These are phyloP conservation scores for Xanthoparmelia taractica DNA, from an alignment of 495 filamentous ascomycete species.

Conservation along the genomic window DNA sequence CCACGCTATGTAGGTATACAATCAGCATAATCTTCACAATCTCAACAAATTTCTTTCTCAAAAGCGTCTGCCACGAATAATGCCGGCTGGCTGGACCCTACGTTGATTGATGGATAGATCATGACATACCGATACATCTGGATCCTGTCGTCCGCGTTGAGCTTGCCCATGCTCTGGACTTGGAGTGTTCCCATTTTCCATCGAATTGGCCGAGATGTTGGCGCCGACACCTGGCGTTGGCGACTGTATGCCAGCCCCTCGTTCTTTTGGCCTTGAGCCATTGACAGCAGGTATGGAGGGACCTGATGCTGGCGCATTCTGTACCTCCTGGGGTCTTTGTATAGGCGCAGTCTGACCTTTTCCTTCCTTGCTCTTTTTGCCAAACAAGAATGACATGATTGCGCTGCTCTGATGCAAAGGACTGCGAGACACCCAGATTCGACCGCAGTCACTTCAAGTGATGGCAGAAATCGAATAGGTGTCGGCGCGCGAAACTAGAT, in stretches of 20 bases:
- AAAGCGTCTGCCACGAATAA: background rate
- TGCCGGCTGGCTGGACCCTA: background rate
- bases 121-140: conserved; percentile 43
- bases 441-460: background rate
- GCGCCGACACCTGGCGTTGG: conserved; percentile 57
- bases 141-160: conserved; percentile 43
- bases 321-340: conserved; percentile 46
- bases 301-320: conserved; percentile 39
- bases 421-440: background rate
- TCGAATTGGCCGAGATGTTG: conserved; percentile 56
- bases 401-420: conserved; percentile 16
- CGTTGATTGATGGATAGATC: background rate
- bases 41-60: background rate
- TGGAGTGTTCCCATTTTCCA: conserved; percentile 38
- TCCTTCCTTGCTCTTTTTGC: conserved; percentile 47
- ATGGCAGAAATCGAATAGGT: background rate
- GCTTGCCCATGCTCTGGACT: conserved; percentile 47
- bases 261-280: conserved; percentile 37
- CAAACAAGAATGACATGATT: conserved; percentile 53
- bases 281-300: conserved; percentile 33
- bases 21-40: background rate
- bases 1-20: background rate
- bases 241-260: conserved; percentile 34
- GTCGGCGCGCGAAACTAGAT: background rate
- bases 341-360: conserved; percentile 42